A percentile compares a stretch with the other conserved stretches of the same genome.
Evolutionary conservation across 2,329 filamentous ascomycete species (phyloP).

Genomic region (Cytospora schulzeri): DNA sequence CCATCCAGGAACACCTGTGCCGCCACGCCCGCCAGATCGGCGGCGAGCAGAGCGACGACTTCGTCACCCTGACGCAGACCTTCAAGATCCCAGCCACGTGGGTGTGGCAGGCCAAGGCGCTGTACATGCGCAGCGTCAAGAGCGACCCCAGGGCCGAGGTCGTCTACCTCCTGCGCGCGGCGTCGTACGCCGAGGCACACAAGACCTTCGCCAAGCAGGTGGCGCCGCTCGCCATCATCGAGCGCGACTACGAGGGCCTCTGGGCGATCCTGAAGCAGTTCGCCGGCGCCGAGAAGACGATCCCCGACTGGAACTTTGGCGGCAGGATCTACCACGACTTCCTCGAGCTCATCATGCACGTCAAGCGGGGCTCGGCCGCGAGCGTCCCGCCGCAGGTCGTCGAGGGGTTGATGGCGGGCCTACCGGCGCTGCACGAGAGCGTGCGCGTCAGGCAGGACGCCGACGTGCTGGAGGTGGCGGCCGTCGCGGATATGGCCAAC

Average conservation of each 20-base stretch:
- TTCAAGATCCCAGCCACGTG: slow-evolving; percentile 74
- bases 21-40: slow-evolving; percentile 71
- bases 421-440: slow-evolving; percentile 57
- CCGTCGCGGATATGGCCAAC: slow-evolving; percentile 79
- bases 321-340: slow-evolving; percentile 76
- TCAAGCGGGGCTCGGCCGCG: slow-evolving; percentile 34
- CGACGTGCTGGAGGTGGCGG: slow-evolving; percentile 63
- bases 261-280: slow-evolving; percentile 73
- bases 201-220: slow-evolving; percentile 78
- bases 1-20: slow-evolving; percentile 73
- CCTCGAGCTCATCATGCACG: slow-evolving; percentile 52
- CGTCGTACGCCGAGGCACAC: slow-evolving; percentile 79
- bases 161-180: slow-evolving; percentile 76
- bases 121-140: slow-evolving; percentile 74
- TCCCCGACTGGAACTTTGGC: slow-evolving; percentile 75
- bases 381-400: slow-evolving; percentile 46
- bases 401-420: slow-evolving; percentile 57
- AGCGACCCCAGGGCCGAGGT: slow-evolving; percentile 73
- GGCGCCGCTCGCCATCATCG: slow-evolving; percentile 79
- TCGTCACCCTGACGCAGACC: slow-evolving; percentile 61
- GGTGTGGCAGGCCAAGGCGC: slow-evolving; percentile 86
- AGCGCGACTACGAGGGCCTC: slow-evolving; percentile 74
- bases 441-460: slow-evolving; percentile 34
- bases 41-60: slow-evolving; percentile 57
- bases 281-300: slow-evolving; percentile 58